Conservation (phyloP, 2,329 filamentous ascomycete species). For the Samsoniella hepiali region DNA sequence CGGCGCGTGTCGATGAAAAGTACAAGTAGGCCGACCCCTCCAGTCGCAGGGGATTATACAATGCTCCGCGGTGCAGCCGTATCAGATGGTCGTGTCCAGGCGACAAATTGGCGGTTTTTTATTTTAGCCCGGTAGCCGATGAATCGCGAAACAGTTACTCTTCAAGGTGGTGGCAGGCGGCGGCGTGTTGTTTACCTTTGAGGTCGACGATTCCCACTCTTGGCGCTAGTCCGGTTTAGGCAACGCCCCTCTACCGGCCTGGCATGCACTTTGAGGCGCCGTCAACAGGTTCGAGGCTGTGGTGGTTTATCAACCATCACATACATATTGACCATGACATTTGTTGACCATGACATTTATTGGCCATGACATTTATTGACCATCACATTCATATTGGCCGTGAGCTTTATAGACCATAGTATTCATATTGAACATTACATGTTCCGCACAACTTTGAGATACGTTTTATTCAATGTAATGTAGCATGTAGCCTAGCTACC, state of each 20-base stretch:
- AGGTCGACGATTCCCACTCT: conserved; percentile 10
- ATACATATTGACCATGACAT: too few relatives aligned
- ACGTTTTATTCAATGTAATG: conserved; percentile 19
- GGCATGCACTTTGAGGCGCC: too few relatives aligned
- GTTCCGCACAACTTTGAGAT: neutral
- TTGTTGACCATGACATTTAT: too few relatives aligned
- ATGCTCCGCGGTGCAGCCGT: neutral
- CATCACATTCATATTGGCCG: too few relatives aligned
- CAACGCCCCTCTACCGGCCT: neutral
- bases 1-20: conserved; percentile 12
- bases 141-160: conserved; percentile 10
- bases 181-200: conserved; percentile 20
- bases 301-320: neutral
- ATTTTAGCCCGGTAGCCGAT: conserved; percentile 3
- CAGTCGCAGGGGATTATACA: neutral
- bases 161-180: conserved; percentile 9
- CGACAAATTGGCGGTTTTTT: neutral
- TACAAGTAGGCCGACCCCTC: neutral
- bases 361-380: too few relatives aligned
- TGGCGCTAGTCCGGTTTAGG: conserved; percentile 13
- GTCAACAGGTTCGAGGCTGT: neutral
- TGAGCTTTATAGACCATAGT: too few relatives aligned
- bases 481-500: conserved; percentile 23
- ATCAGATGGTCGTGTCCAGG: neutral
- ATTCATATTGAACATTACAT: too few relatives aligned